Evolutionary conservation across 306 rosid genomes (phyloP), one percentile per base, ranked within the genome.

Genomic region (Arachis hypogaea): DNA sequence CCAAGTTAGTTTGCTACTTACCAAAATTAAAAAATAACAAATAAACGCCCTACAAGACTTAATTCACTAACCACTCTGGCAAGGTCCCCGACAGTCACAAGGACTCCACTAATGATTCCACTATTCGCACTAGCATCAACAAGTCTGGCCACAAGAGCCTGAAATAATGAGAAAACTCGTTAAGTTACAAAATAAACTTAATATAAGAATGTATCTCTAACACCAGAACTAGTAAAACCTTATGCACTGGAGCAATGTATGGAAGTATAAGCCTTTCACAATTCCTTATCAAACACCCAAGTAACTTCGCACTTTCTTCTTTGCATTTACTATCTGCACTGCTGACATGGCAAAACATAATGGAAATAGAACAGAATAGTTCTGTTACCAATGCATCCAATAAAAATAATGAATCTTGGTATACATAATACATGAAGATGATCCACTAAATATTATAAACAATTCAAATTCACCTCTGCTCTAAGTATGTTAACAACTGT

Each of bases 261-360:
- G 99, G 99, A 82, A 84, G 96, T 76, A 94, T 85, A 70, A 94
- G 82, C 65, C 99, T 74, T 82, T 94, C 97, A 84, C 99, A 94
- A 77, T 89, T 94, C 72, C 99, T 92, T 74, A 94, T 94, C 80
- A 94, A 92, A 82, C 95, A 89, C 43, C 97, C 99, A 63, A 94
- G 89, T 74, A 94, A 85, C 86, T 94, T 94, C 4, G 99, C 96
- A 77, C 99, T 94, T 84, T 94, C 99, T 85, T 94, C 99, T 77
- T 93, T 89, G 91, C 99, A 91, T 92, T 94, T 94, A 86, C 94
- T 94, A 88, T 94, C 99, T 68, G 95, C 92, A 84, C 99, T 94
- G 99, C 92, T 86, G 82, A 81, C 87, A 85, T 42, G 33, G 44
- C 75, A 79, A 78, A 73, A 79, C 78, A 74, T 84, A 70, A 75